Base-by-base conservation (phyloP, 306 rosid species). In the Pyrus pyrifolia region DNA sequence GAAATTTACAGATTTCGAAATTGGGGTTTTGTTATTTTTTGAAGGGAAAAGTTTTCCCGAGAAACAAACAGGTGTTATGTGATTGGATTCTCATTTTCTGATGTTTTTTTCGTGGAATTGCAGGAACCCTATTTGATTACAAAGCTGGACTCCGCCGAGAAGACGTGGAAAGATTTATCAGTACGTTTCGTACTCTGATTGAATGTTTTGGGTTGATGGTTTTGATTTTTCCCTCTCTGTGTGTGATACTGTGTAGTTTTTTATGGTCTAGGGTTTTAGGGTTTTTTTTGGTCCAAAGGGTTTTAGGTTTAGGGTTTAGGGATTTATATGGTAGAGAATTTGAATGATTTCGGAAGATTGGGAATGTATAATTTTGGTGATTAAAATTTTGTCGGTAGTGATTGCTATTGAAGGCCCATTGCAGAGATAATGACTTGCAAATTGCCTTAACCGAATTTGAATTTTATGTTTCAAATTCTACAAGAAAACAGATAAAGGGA, bases 161-260 rank as follows among this genome's bases (percentile, higher is more conserved):
- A 92, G 71, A 95, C 97, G 4, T 95, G 99, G 99, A 88, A 88
- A 79, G 99, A 95, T 8, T 83, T 95, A 83, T 92, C 97, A 90
- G 99, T 95, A 86, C n/a, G 61, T 1, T 58, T 73, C 74, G n/a
- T 21, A 42, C 10, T 10, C n/a, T 74, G 14, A 25, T 13, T 7
- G 45, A 67, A n/a, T 70, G 1, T 14, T 44, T 35, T 44, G 29
- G 64, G 18, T 44, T 73, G 33, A n/a, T 40, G 5, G 14, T 15
- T 35, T 51, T 51, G 6, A 51, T 51, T 2, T 51, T 8, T 52
- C 18, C 4, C 15, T 63, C 38, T 23, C 3, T 22, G 31, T 22
- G 1, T 14, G 27, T 66, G 27, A 9, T 65, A 38, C 21, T 49
- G 21, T 49, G 55, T 49, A 49, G 22, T 29, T 7, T 29, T 15